phyloP scores from a whole-genome alignment of 2,329 filamentous ascomycete species.

The Fusarium sp. region DNA sequence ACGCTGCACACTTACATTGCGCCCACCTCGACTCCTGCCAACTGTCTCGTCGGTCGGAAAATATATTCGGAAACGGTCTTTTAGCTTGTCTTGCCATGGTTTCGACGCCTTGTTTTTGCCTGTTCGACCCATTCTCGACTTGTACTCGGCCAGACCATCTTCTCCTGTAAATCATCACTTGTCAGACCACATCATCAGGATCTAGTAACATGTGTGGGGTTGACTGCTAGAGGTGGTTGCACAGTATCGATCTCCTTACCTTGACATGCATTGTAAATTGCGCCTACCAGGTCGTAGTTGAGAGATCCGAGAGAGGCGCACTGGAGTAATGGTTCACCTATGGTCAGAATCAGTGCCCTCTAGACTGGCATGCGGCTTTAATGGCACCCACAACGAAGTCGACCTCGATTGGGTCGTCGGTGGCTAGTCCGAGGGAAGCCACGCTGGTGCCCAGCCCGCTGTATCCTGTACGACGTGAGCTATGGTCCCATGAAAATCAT shows the following conservation, averaged over 20 bases:
- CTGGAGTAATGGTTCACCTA: conserved; percentile 52
- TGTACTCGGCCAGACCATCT: conserved; percentile 59
- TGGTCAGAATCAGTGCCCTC: conserved; percentile 34
- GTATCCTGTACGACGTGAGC: conserved; percentile 66
- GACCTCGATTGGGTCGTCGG: conserved; percentile 67
- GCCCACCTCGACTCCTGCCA: conserved; percentile 70
- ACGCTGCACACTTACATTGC: conserved; percentile 54
- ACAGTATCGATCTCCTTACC: conserved; percentile 52
- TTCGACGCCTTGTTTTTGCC: conserved; percentile 40
- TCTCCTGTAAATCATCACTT: conserved; percentile 44
- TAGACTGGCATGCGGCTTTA: conserved; percentile 24
- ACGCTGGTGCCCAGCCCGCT: conserved; percentile 78
- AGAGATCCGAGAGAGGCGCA: conserved; percentile 85
- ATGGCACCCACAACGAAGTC: conserved; percentile 74
- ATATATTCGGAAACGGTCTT: conserved; percentile 75
- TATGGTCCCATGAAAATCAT: conserved; percentile 24
- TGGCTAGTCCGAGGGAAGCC: conserved; percentile 68
- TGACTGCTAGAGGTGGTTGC: conserved; percentile 13
- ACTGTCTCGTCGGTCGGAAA: conserved; percentile 83
- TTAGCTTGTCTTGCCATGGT: conserved; percentile 44
- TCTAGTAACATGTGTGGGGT: conserved; percentile 27
- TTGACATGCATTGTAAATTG: conserved; percentile 66
- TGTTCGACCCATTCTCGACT: conserved; percentile 51
- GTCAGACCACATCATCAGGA: conserved; percentile 31
- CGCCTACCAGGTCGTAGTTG: conserved; percentile 72